A percentile compares a stretch with the other conserved stretches of the same genome.
These are phyloP conservation scores for Tolypocladium ophioglossoides DNA, from an alignment of 2,329 filamentous ascomycete species.

Conservation along the genomic window DNA sequence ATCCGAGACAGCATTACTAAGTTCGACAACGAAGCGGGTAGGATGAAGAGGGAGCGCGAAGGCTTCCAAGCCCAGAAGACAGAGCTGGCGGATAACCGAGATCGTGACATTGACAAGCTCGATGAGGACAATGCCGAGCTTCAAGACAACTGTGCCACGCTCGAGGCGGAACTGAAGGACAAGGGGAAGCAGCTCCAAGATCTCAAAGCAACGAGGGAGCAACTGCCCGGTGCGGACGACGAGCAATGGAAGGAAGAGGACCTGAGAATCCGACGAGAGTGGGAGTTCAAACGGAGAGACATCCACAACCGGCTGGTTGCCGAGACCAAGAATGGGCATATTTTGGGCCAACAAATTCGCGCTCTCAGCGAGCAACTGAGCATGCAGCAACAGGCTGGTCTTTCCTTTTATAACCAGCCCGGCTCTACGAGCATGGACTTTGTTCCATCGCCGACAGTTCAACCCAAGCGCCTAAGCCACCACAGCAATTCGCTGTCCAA, in stretches of 20 bases:
- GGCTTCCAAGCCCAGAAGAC: constrained; percentile 43
- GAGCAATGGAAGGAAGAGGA: constrained; percentile 44
- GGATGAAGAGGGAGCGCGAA: constrained; percentile 46
- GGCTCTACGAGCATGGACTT: constrained; percentile 37
- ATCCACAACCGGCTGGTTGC: constrained; percentile 38
- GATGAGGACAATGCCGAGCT: constrained; percentile 46
- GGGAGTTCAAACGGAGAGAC: constrained; percentile 41
- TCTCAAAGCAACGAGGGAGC: constrained; percentile 60
- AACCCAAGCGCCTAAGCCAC: constrained; percentile 36
- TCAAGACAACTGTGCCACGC: constrained; percentile 50
- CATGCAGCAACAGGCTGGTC: constrained; percentile 27
- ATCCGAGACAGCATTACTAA: constrained; percentile 59
- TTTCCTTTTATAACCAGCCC: constrained; percentile 34
- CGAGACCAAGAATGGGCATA: constrained; percentile 35
- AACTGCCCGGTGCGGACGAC: constrained; percentile 49
- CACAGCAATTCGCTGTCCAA: constrained; percentile 37
- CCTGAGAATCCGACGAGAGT: constrained; percentile 41
- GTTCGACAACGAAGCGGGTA: constrained; percentile 53
- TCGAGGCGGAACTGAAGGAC: constrained; percentile 65
- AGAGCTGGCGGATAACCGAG: constrained; percentile 38
- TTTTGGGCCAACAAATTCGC: constrained; percentile 35
- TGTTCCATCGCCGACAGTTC: constrained; percentile 28
- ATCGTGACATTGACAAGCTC: constrained; percentile 40
- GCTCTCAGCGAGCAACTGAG: constrained; percentile 36
- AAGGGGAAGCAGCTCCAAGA: constrained; percentile 58